Evolutionary conservation across 257 asterid species (phyloP).

Genomic region (Penstemon eatonii): DNA sequence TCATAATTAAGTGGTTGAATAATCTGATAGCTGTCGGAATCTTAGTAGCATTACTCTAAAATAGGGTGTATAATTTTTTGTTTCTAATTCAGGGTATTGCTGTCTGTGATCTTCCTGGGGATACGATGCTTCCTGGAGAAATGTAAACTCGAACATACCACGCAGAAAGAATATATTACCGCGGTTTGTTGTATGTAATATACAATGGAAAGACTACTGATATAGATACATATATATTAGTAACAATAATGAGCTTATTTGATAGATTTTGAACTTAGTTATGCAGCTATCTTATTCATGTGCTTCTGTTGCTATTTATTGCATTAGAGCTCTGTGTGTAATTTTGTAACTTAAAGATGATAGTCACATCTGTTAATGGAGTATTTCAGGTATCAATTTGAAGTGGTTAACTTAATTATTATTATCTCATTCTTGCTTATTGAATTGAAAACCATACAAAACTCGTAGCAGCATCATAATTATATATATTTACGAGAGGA

Average conservation of each 20-base stretch:
- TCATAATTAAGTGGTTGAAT: background rate
- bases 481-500: too few relatives aligned
- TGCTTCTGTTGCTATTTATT: background rate
- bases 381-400: too few relatives aligned
- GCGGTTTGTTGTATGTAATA: background rate
- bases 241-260: conserved; percentile 21
- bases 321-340: too few relatives aligned
- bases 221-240: background rate
- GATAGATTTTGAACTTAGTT: conserved; percentile 16
- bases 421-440: too few relatives aligned
- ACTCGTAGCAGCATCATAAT: too few relatives aligned
- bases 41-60: background rate
- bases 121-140: conserved; percentile 99
- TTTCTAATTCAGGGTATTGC: conserved; percentile 65
- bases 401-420: too few relatives aligned
- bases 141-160: conserved; percentile 39
- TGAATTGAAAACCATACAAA: too few relatives aligned
- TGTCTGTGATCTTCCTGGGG: conserved; percentile 92
- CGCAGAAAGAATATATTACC: background rate
- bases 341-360: too few relatives aligned
- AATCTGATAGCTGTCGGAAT: background rate
- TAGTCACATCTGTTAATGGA: too few relatives aligned
- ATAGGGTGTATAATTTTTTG: background rate
- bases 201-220: conserved; percentile 3
- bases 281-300: background rate